Percentiles rank a stretch among this genome's conserved stretches.
Evolutionary conservation across 1,284 basidiomycete species (phyloP).

Genomic region (Boletus mariae): DNA sequence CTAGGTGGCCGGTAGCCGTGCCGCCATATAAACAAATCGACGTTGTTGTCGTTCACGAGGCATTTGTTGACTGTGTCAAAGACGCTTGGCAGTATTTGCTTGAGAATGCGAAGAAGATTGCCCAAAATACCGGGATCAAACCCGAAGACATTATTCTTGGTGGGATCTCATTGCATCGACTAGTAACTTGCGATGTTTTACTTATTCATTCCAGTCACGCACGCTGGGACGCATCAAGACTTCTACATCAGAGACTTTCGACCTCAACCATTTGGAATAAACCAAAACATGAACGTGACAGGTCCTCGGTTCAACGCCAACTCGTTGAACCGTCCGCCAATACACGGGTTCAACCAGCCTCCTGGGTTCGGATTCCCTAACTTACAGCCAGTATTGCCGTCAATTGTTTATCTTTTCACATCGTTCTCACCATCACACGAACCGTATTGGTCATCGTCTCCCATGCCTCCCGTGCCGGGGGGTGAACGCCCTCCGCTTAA

Average conservation of each 20-base stretch:
- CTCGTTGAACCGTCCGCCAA: slow-evolving; percentile 15
- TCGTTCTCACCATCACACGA: slow-evolving; percentile 28
- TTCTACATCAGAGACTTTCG: slow-evolving; percentile 37
- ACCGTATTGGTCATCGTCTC: slow-evolving; percentile 38
- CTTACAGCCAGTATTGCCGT: slow-evolving; percentile 24
- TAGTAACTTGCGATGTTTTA: neutral
- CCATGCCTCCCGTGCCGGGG: slow-evolving; percentile 24
- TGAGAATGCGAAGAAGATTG: slow-evolving; percentile 34
- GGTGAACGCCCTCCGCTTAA: slow-evolving; percentile 25
- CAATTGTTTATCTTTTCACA: slow-evolving; percentile 40
- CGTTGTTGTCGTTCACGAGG: slow-evolving; percentile 39
- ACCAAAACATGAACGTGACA: slow-evolving; percentile 4
- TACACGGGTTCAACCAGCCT: slow-evolving; percentile 19
- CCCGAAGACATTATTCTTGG: slow-evolving; percentile 46
- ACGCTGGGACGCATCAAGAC: slow-evolving; percentile 36
- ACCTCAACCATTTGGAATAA: slow-evolving; percentile 17
- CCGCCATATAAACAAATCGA: slow-evolving; percentile 36
- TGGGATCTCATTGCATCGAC: slow-evolving; percentile 19
- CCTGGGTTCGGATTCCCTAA: slow-evolving; percentile 8
- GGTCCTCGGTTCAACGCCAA: slow-evolving; percentile 10
- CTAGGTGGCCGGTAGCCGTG: slow-evolving; percentile 46
- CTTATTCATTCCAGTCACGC: slow-evolving; percentile 32
- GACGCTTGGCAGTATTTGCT: slow-evolving; percentile 47
- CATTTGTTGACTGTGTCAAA: slow-evolving; percentile 27
- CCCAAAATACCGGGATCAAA: slow-evolving; percentile 33